Conservation (phyloP, 345 rosid genomes). For the Hibiscus syriacus region DNA sequence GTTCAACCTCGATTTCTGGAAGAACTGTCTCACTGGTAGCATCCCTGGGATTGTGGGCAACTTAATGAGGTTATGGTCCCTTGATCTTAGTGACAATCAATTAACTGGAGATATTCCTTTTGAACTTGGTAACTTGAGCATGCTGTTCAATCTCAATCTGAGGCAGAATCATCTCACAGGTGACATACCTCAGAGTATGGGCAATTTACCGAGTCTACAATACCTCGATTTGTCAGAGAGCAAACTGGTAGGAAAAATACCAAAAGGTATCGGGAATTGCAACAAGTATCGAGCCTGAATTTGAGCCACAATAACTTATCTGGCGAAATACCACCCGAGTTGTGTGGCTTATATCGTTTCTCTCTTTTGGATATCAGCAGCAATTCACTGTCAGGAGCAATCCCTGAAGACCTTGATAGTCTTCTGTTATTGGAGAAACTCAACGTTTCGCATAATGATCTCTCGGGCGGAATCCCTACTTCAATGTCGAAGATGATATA, state of each 20-base stretch:
- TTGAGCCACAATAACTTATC: slow-evolving; percentile 52
- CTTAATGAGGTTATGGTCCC: slow-evolving; percentile 23
- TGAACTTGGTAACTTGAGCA: neutral
- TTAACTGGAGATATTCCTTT: neutral
- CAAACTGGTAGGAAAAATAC: slow-evolving; percentile 33
- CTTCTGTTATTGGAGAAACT: slow-evolving; percentile 36
- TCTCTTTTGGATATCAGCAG: slow-evolving; percentile 49
- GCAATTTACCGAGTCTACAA: neutral
- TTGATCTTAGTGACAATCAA: slow-evolving; percentile 21
- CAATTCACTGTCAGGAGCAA: slow-evolving; percentile 49
- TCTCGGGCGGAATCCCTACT: slow-evolving; percentile 48
- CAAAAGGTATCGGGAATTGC: slow-evolving; percentile 31
- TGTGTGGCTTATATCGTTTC: slow-evolving; percentile 32
- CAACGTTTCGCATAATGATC: slow-evolving; percentile 45
- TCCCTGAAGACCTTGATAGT: slow-evolving; percentile 36
- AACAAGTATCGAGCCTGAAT: slow-evolving; percentile 28
- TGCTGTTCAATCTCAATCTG: neutral
- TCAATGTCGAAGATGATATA: slow-evolving; percentile 40
- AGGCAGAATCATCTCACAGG: neutral
- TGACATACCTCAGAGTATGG: neutral
- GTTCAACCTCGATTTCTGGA: slow-evolving; percentile 42
- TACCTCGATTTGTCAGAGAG: slow-evolving; percentile 31
- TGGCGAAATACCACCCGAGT: slow-evolving; percentile 36
- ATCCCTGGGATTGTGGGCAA: slow-evolving; percentile 33
- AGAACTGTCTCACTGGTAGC: slow-evolving; percentile 37